Evolutionary conservation across 306 rosid genomes (phyloP), one percentile per base, ranked within the genome.

Genomic region (Castanea crenata): DNA sequence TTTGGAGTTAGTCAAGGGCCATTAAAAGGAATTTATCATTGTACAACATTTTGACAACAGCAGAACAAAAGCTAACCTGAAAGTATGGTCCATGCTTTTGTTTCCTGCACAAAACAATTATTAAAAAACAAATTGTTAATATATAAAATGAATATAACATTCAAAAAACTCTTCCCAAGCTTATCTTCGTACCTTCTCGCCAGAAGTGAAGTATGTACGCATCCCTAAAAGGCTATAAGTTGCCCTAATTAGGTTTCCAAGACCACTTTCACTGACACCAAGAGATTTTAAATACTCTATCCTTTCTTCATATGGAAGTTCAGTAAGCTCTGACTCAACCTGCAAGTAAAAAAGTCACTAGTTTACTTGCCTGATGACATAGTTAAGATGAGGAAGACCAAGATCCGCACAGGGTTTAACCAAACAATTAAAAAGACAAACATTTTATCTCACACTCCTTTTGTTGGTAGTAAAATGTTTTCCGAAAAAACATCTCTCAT

Each of bases 291-390:
- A 86, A 90, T 85, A 95, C 84, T 95, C 99, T 59, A 82, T 71
- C 80, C 99, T 88, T 89, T 95, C 99, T 75, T 95, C 99, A 9
- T 59, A 71, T 55, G 94, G 82, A 84, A 95, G 89, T 85, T 95
- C 99, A 74, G 96, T 83, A 73, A 95, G 92, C 90, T 95, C 99
- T 13, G 98, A 90, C 91, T 95, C 98, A 74, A 95, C 99, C 99
- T 92, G 94, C 79, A 81, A 79, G 29, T 71, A 80, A 77, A 84
- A 72, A 76, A 56, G 77, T 32, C 59, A 68, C 69, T 59, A 77
- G 57, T 72, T 77, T 76, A 79, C 49, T 41, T 58, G 49, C 62
- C 23, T 59, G 21, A 51, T n/a, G n/a, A 55, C 19, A 67, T 54
- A n/a, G 73, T 71, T 59, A 59, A 77, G 70, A 78, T 25, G 59